phyloP scores from a whole-genome alignment of 179 eudicot genomes.

The Spinacia oleracea region DNA sequence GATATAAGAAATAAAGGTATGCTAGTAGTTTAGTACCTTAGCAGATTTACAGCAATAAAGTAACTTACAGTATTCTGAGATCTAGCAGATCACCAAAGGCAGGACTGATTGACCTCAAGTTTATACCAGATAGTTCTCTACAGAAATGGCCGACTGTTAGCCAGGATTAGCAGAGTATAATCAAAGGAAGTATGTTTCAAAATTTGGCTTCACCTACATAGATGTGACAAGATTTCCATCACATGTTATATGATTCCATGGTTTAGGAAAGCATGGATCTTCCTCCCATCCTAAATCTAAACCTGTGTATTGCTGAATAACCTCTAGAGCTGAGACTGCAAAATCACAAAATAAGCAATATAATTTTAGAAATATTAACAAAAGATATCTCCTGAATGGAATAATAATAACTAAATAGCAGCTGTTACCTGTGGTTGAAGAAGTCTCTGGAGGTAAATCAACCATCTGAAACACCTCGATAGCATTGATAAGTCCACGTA shows the following conservation, averaged over 20 bases:
- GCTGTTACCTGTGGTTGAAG: slow-evolving; percentile 70
- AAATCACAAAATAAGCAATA: background rate
- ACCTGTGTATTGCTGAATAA: slow-evolving; percentile 65
- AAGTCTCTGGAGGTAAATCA: slow-evolving; percentile 61
- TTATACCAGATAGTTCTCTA: slow-evolving; percentile 60
- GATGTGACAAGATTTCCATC: slow-evolving; percentile 63
- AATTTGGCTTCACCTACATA: slow-evolving; percentile 43
- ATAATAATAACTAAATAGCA: background rate
- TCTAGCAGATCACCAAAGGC: slow-evolving; percentile 72
- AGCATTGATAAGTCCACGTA: slow-evolving; percentile 61
- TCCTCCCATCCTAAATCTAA: slow-evolving; percentile 83
- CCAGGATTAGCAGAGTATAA: background rate
- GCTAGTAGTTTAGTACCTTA: background rate
- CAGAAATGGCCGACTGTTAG: slow-evolving; percentile 13
- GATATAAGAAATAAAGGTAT: background rate
- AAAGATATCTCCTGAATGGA: background rate
- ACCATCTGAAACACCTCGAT: slow-evolving; percentile 67
- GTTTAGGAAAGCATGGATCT: slow-evolving; percentile 76
- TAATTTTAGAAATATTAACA: background rate
- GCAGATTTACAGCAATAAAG: slow-evolving; percentile 8
- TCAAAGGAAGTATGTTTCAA: background rate
- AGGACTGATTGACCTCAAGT: slow-evolving; percentile 70
- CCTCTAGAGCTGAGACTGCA: slow-evolving; percentile 78
- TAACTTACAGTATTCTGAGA: slow-evolving; percentile 63
- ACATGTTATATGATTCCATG: slow-evolving; percentile 68